Evolutionary conservation across 2,329 filamentous ascomycete genomes (phyloP).

Genomic region (Aspergillus viridinutans): DNA sequence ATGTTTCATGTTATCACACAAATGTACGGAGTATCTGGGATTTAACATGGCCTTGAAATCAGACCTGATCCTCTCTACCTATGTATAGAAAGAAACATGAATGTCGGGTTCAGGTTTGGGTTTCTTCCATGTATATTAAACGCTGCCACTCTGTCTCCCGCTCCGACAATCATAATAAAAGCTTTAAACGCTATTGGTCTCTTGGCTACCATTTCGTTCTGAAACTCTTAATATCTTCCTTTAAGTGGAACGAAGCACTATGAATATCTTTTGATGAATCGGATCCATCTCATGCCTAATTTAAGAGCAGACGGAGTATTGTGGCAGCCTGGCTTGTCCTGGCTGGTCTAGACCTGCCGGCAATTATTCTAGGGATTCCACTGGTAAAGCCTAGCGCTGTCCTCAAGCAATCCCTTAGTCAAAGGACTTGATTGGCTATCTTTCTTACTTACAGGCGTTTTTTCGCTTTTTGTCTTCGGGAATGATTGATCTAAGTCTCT

Average conservation of each 20-base stretch:
- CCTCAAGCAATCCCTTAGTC: neutral
- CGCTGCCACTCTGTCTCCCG: too few species aligned
- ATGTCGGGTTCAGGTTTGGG: too few species aligned
- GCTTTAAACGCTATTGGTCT: neutral
- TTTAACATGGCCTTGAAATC: neutral
- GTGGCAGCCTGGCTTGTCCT: neutral
- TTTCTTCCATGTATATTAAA: too few species aligned
- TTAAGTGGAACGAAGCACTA: neutral
- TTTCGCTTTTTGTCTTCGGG: too few species aligned
- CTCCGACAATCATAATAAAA: neutral
- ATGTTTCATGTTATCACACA: neutral
- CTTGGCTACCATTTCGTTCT: neutral
- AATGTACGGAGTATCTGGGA: neutral
- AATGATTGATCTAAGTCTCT: neutral
- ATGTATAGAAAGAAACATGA: too few species aligned
- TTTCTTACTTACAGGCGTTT: neutral
- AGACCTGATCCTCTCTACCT: neutral
- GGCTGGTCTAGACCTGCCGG: neutral
- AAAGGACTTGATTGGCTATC: neutral
- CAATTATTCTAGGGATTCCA: neutral
- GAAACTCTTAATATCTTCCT: neutral
- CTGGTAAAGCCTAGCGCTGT: neutral
- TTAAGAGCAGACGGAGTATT: neutral
- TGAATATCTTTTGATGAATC: neutral
- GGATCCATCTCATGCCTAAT: too few species aligned